Evolutionary conservation across 345 rosid species (phyloP), one percentile per base, ranked within the genome.

Genomic region (Citrus inodora): DNA sequence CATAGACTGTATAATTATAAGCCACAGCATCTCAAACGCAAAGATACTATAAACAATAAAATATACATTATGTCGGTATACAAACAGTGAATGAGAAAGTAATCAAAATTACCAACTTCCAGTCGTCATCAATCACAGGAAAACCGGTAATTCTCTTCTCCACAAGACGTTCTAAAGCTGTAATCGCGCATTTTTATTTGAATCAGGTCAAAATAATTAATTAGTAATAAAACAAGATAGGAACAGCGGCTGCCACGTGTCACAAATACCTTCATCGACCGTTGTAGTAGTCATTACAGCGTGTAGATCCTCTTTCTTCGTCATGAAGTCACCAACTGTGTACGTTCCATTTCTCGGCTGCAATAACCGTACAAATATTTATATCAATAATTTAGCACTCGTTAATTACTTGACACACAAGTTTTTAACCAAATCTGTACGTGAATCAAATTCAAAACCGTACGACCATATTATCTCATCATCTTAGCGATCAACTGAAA

Each of bases 241-340:
- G 11, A 33, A 35, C 21, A 16, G 6, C 33, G 8, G 48, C 59
- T 32, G 61, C 48, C 25, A 67, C 35, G 51, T 14, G 38, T 55
- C 25, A 65, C 24, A n/a, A 77, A 65, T 83, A 91, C 99, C 98
- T 88, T 94, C 94, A 82, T 96, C 97, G 17, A 94, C 97, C 3
- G 90, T 87, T 0, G 98, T 96, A 9, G 94, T 80, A 8, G 94
- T 79, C 82, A 91, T 96, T 25, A 93, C 97, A 71, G 90, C 94
- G 68, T 80, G 86, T 78, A 96, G 82, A 71, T 87, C 66, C 61
- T 90, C 87, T 76, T 89, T 96, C 71, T 59, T 83, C 4, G 99
- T 93, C 98, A 93, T 96, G 78, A 92, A 91, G 89, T 93, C 97
- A 13, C 98, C 98, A 46, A 95, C 98, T 0, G 88, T 92, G 61